Base-by-base conservation (phyloP, 1,139 yeast species). In the Diutina pseudorugosa region DNA sequence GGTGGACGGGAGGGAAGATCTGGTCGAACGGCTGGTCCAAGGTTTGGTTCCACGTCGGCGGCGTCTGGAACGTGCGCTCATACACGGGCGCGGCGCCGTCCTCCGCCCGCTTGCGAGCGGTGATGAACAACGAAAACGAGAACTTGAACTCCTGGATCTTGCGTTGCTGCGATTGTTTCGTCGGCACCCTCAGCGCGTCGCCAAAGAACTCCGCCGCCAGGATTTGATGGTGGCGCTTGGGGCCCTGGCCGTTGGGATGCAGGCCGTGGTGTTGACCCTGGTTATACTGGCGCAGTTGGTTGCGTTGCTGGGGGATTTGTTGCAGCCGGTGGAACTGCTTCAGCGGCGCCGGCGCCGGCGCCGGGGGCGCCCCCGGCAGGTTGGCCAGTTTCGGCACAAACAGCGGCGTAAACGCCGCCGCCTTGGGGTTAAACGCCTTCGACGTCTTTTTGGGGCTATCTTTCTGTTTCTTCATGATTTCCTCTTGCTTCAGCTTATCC, bases 31-130 rank as follows among this genome's bases (percentile, higher is more conserved):
- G 71, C 53, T 75, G 80, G 51, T 80, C 85, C 25, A 76, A 67
- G 3, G 84, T 81, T 21, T 75, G 71, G 30, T 74, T 72, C 96
- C 96, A 88, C 0, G 93, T 84, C 52, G 96, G 95, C 4, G 89
- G 84, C 0, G 94, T 84, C 50, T 75, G 73, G 65, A 77, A 88
- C 1, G 95, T 82, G 58, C 75, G 79, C 58, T 83, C 93, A 56
- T 59, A 67, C 52, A 59, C 60, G 52, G 65, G 62, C 56, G 64
- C 64, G 53, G 64, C 66, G n/a, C 68, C 69, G 52, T 65, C 48
- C 41, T 42, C 62, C 42, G 66, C 64, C 53, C 69, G 67, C 43
- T 68, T 72, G 25, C 59, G 57, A 3, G 76, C 70, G 11, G 76
- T 69, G 7, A 68, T 57, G 58, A 85, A 80, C 59, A 85, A 72